Percentiles rank a stretch among this genome's conserved stretches.
phyloP scores from a whole-genome alignment of 768 basidiomycete genomes.

The Psilocybe sp. region DNA sequence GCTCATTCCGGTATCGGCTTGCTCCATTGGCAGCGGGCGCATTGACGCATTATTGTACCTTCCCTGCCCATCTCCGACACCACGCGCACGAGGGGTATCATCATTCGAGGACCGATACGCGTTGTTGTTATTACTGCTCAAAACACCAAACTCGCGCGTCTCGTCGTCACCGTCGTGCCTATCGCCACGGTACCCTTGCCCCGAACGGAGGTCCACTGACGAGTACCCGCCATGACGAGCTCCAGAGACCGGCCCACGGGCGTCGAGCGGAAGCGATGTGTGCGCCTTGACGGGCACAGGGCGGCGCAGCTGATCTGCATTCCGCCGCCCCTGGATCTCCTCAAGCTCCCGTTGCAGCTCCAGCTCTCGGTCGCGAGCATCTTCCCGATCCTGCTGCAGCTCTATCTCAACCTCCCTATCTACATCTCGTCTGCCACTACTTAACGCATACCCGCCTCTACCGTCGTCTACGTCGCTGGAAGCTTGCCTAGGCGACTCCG shows the following conservation, averaged over 20 bases:
- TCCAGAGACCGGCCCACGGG: not conserved
- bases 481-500: no score
- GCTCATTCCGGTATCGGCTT: constrained; percentile 51
- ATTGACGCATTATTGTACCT: constrained; percentile 29
- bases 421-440: no score
- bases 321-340: constrained; percentile 7
- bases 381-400: no score
- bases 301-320: constrained; percentile 6
- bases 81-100: no score
- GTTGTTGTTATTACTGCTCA: constrained; percentile 4
- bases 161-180: constrained; percentile 5
- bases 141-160: constrained; percentile 14
- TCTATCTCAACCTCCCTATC: no score
- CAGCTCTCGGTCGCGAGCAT: not conserved
- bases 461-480: no score
- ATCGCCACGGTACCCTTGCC: not conserved
- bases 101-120: no score
- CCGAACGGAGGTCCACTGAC: constrained; percentile 10
- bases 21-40: constrained; percentile 35
- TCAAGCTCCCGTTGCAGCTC: constrained; percentile 1
- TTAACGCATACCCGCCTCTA: no score
- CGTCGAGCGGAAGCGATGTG: constrained; percentile 12
- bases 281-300: constrained; percentile 17
- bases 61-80: constrained; percentile 12
- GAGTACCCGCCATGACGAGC: constrained; percentile 11